Evolutionary conservation across 768 basidiomycete species (phyloP).

Genomic region (Hypholoma sublateritium): DNA sequence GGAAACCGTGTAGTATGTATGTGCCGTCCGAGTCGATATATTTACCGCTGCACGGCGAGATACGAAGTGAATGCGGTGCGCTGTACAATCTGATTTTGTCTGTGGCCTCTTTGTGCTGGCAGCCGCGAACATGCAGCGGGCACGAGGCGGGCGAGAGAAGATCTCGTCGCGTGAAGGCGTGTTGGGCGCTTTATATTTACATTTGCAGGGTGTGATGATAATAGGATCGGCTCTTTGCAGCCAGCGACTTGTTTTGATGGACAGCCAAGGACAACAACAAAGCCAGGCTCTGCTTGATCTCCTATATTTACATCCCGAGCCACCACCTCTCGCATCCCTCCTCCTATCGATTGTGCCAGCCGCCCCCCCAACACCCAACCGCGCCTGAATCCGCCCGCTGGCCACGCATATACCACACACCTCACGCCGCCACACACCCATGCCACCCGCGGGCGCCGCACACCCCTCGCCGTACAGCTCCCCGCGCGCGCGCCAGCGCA

Average conservation of each 20-base stretch:
- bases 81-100: not conserved
- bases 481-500: conserved; percentile 18
- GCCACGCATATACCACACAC: conserved; percentile 5
- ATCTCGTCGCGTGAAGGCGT: not conserved
- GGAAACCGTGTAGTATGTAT: conserved; percentile 5
- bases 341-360: conserved; percentile 24
- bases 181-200: conserved; percentile 6
- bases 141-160: not conserved
- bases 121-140: not conserved
- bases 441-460: conserved; percentile 18
- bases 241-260: conserved; percentile 23
- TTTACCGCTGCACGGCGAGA: not conserved
- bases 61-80: not conserved
- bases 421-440: conserved; percentile 11
- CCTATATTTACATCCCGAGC: conserved; percentile 15
- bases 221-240: conserved; percentile 26
- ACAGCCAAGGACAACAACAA: conserved; percentile 13
- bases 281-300: conserved; percentile 9
- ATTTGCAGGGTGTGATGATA: conserved; percentile 9
- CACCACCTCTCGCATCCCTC: conserved; percentile 15
- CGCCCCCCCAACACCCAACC: no score
- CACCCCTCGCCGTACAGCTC: conserved; percentile 21
- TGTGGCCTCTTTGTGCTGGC: not conserved
- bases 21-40: no score
- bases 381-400: no score